Base-by-base conservation (phyloP, 192 early-diverging fungal genomes). In the Rhizophagus prolifer region DNA sequence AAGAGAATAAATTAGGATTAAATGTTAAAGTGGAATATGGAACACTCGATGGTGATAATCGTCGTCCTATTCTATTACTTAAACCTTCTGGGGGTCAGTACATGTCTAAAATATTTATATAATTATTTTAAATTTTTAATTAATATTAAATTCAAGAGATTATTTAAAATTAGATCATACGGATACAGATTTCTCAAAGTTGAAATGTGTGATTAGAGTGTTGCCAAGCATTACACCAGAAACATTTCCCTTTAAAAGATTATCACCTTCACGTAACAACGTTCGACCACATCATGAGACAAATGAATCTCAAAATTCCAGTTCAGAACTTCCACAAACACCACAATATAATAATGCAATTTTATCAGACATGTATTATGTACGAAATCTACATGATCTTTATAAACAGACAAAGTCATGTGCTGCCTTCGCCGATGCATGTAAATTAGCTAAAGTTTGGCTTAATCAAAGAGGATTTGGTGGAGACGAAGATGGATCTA, bases 271-370 rank as follows among this genome's bases (percentile, higher is more conserved):
- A 9, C 90, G 94, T 74, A 95, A 95, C 85, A 89, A 91, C 83
- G 91, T 98, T 38, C 90, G 96, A 16, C 60, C 23, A 60, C 13
- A 50, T n/a, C 16, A 72, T 30, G 12, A 31, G 30, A 25, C 30
- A 59, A 69, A 83, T 13, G 72, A 61, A 78, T 70, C 25, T 67
- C 58, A 10, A 76, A 50, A 16, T 47, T 64, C 47, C 8, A 23
- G 28, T 16, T 30, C 4, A 9, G 38, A 46, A 14, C 78, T 89
- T 28, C 82, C 87, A 5, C 80, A 95, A 0, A 99, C 97, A 23
- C 94, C 96, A 31, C 92, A 90, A 68, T 97, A 98, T 87, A 99
- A 97, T 82, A 87, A 93, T 2, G 86, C 91, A 7, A 74, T 99
- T 41, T 83, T 95, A 66, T 82, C 85, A 72, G 97, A 99, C 72